phyloP scores from a whole-genome alignment of 1,284 basidiomycete species.

The Boletus sp. region DNA sequence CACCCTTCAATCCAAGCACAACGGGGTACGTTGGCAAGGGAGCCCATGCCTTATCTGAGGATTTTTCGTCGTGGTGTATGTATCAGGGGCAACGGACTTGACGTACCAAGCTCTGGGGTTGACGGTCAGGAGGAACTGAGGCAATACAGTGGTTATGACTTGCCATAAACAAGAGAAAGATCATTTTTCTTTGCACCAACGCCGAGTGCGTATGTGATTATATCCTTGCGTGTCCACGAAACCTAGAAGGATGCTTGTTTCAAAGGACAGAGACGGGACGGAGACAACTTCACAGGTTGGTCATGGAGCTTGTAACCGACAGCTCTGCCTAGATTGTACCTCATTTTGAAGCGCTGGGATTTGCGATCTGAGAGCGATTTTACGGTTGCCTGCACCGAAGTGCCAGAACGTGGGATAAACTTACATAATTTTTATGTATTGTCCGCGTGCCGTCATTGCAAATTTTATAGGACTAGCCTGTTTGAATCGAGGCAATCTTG shows the following conservation, averaged over 20 bases:
- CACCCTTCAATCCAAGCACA: conserved; percentile 54
- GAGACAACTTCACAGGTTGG: conserved; percentile 18
- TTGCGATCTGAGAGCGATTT: too few species aligned
- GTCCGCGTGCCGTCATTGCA: background rate
- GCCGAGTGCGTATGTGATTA: conserved; percentile 30
- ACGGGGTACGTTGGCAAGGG: conserved; percentile 57
- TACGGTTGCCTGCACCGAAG: too few species aligned
- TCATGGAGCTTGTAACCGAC: conserved; percentile 22
- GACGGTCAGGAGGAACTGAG: background rate
- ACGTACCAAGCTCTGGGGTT: conserved; percentile 32
- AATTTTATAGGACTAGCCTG: background rate
- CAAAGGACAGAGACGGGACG: background rate
- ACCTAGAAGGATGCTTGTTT: conserved; percentile 17
- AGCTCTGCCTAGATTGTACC: conserved; percentile 30
- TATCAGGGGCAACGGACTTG: background rate
- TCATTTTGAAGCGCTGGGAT: conserved; percentile 4
- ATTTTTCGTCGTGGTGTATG: background rate
- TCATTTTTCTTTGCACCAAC: conserved; percentile 33
- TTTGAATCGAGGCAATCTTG: too few species aligned
- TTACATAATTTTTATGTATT: background rate
- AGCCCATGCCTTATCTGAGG: conserved; percentile 45
- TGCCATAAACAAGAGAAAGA: conserved; percentile 31
- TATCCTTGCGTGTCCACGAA: conserved; percentile 33
- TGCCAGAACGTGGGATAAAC: background rate
- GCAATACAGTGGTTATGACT: background rate